Base-by-base conservation (phyloP, 345 rosid genomes). In the Eucalyptus leucophloia region DNA sequence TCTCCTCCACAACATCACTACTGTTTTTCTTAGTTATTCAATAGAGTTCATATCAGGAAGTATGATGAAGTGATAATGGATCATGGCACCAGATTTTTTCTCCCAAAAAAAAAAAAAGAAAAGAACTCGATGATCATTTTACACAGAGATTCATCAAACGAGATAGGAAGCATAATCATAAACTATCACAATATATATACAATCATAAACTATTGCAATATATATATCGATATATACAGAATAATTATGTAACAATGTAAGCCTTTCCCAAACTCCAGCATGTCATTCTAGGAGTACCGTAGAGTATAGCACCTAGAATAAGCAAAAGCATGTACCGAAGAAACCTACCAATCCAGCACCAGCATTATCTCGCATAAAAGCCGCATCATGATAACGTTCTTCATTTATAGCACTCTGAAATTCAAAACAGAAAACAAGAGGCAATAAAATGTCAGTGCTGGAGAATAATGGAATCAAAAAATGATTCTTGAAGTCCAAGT, bases 321-420 rank as follows among this genome's bases (percentile, higher is more conserved):
- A 14, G 32, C 23, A 42, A 47, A 51, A 37, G 85, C 53, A 65
- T 51, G 47, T 47, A 12, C 37, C 51, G 51, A 88, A 58, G 15
- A 53, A 90, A 90, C 96, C 94, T 91, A 98, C 99, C 97, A 98
- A 90, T 82, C 99, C 99, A 93, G 98, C 94, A 91, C 98, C 97
- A 60, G 99, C 97, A 90, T 92, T 90, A 90, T 98, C 99, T 91
- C 97, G 93, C 53, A 98, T 92, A 89, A 94, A 93, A 56, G 96
- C 94, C 9, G 99, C 99, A 91, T 98, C 99, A 82, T 88, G 92
- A 90, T 95, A 95, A 67, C 94, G 96, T 90, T 98, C 99, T 92
- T 95, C 96, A 87, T 89, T 89, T 49, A 98, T 69, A 56, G 98
- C 99, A 91, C 92, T 95, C 99, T 98, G 93, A 80, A 92, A 89